Evolutionary conservation across 768 basidiomycete species (phyloP).

Genomic region (Psilocybe cyanescens): DNA sequence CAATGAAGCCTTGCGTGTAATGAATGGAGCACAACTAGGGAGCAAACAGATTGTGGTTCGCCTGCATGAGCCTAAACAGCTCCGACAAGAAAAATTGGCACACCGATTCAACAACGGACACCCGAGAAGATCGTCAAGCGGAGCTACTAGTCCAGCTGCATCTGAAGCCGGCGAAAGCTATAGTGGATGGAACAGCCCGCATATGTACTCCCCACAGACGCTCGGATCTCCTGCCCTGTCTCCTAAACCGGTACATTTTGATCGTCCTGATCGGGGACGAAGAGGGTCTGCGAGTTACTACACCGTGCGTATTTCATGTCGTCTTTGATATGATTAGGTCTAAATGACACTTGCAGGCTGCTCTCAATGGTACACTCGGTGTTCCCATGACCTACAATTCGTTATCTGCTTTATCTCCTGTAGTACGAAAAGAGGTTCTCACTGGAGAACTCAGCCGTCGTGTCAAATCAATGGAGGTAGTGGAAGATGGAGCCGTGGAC

Average conservation of each 20-base stretch:
- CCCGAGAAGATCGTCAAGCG: constrained; percentile 72
- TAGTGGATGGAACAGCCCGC: constrained; percentile 75
- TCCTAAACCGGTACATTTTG: constrained; percentile 54
- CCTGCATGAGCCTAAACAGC: constrained; percentile 88
- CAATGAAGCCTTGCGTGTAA: constrained; percentile 69
- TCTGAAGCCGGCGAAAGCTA: constrained; percentile 84
- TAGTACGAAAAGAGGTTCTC: constrained; percentile 85
- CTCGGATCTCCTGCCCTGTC: constrained; percentile 50
- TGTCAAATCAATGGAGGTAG: constrained; percentile 58
- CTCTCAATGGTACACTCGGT: constrained; percentile 77
- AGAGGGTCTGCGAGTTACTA: constrained; percentile 89
- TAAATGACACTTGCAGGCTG: constrained; percentile 54
- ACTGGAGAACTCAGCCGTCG: constrained; percentile 83
- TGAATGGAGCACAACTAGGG: constrained; percentile 79
- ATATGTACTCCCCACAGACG: constrained; percentile 48
- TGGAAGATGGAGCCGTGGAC: constrained; percentile 61
- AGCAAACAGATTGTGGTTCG: constrained; percentile 83
- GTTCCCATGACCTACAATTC: constrained; percentile 90
- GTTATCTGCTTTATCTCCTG: constrained; percentile 79
- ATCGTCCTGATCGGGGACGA: constrained; percentile 67
- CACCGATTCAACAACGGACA: constrained; percentile 79
- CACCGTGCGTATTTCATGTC: constrained; percentile 51
- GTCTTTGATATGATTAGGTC: neutral
- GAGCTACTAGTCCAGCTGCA: constrained; percentile 83
- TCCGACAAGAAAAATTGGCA: constrained; percentile 89